phyloP scores from a whole-genome alignment of 257 asterid genomes.

The Thymus mandschuricus region DNA sequence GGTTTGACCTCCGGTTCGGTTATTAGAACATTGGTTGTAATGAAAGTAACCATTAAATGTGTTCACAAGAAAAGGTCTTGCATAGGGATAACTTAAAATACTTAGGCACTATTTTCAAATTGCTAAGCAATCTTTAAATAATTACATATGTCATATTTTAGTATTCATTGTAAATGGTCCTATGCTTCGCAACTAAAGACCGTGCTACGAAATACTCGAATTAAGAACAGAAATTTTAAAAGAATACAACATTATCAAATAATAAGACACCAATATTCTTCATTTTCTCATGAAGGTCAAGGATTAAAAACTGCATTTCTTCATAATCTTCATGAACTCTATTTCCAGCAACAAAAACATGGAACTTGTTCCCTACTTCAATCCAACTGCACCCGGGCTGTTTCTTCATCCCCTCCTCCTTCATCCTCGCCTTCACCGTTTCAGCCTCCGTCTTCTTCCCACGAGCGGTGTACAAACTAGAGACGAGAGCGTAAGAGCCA shows the following conservation, averaged over 20 bases:
- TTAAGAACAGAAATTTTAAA: too few relatives aligned
- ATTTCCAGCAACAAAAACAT: conserved; percentile 58
- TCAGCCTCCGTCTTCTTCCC: conserved; percentile 59
- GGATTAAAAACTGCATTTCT: conserved; percentile 34
- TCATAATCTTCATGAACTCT: conserved; percentile 37
- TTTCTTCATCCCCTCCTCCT: conserved; percentile 56
- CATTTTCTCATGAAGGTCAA: conserved; percentile 53
- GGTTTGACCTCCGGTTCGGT: too few relatives aligned
- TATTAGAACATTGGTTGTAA: too few relatives aligned
- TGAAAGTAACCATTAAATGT: too few relatives aligned
- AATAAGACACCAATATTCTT: conserved; percentile 31
- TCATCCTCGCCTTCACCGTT: conserved; percentile 55
- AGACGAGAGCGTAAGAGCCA: conserved; percentile 40
- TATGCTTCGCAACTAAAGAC: too few relatives aligned
- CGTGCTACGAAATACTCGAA: too few relatives aligned
- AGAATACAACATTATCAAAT: conserved; percentile 17
- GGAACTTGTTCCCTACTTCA: conserved; percentile 52
- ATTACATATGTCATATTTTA: background rate
- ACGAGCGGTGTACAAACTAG: conserved; percentile 35
- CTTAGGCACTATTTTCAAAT: background rate
- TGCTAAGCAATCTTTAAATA: background rate
- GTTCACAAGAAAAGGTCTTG: too few relatives aligned
- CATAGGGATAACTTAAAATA: conserved; percentile 17
- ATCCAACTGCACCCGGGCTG: conserved; percentile 83
- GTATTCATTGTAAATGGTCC: too few relatives aligned